Base-by-base conservation (phyloP, 805 yeast species). In the Crinitomyces ghanaensis region DNA sequence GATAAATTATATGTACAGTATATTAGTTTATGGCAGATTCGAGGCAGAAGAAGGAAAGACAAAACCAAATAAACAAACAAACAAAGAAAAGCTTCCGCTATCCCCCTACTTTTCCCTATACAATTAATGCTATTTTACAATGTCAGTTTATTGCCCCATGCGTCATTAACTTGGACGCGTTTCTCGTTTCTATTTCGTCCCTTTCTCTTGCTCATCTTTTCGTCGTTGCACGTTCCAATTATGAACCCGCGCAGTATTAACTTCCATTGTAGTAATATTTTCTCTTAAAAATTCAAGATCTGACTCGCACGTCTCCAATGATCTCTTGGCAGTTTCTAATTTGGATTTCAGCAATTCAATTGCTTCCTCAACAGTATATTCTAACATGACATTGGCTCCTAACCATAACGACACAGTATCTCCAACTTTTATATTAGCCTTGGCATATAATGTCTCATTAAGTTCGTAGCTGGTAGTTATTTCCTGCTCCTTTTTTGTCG, bases 321-420 rank as follows among this genome's bases (percentile, higher is more conserved):
- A 77, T 25, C 66, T 61, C 44, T 69, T 60, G 11, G 93, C 85
- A 21, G 71, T 70, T 9, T 55, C 54, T 40, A 86, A 66, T 53
- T 88, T 74, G 24, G 66, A 65, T 8, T 62, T 50, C 36, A 91
- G 61, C 45, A 91, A 64, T 22, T 65, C 76, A 30, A 75, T 68
- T 2, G 98, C 98, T 54, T 91, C 98, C 24, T 70, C 80, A 17
- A 84, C 62, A 9, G 95, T 86, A 50, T 88, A 91, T 53, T 91
- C 97, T 50, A 91, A 65, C 97, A 91, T 88, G 6, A 88, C 86
- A 46, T 85, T 94, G 0, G 98, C 98, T 7, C 98, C 98, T n/a
- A 91, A 66, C 98, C 98, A 91, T 30, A 91, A 63, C 42, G 74
- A 74, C 2, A 91, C 97, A 19, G 68, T 70, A 22, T 74, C 66